Conservation (phyloP, 345 rosid species). For the Eutrema yunnanense region DNA sequence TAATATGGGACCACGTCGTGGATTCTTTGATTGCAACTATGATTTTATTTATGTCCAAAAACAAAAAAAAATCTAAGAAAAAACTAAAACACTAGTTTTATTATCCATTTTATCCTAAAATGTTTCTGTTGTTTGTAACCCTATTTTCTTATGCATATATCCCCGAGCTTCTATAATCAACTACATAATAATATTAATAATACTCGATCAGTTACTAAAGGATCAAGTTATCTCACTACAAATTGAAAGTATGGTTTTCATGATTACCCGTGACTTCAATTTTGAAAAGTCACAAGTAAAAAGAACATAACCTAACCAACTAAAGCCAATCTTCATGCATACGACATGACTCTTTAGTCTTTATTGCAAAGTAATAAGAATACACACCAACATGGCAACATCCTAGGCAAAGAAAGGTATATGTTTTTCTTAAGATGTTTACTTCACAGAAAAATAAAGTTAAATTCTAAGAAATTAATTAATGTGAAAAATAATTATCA, state of each 20-base stretch:
- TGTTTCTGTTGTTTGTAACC: background rate
- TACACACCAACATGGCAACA: conserved; percentile 19
- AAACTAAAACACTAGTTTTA: background rate
- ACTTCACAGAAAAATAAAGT: background rate
- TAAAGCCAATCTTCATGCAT: conserved; percentile 32
- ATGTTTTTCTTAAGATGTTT: background rate
- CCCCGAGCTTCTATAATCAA: background rate
- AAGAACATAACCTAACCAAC: conserved; percentile 22
- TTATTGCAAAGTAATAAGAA: conserved; percentile 21
- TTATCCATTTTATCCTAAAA: background rate
- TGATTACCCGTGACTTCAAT: conserved; percentile 33
- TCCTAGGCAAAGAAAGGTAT: conserved; percentile 28
- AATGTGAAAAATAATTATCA: background rate
- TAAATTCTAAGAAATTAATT: background rate
- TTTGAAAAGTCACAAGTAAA: conserved; percentile 11
- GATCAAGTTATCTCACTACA: background rate
- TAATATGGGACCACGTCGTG: conserved; percentile 14
- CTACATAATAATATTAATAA: background rate
- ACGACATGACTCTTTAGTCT: conserved; percentile 31
- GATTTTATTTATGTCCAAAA: background rate
- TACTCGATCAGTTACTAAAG: background rate
- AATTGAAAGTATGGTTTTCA: conserved; percentile 10
- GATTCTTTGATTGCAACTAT: conserved; percentile 20
- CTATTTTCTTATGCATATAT: background rate
- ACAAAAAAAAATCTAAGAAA: background rate